phyloP scores from a whole-genome alignment of 1,284 basidiomycete species.

The Papiliotrema nemorosa region DNA sequence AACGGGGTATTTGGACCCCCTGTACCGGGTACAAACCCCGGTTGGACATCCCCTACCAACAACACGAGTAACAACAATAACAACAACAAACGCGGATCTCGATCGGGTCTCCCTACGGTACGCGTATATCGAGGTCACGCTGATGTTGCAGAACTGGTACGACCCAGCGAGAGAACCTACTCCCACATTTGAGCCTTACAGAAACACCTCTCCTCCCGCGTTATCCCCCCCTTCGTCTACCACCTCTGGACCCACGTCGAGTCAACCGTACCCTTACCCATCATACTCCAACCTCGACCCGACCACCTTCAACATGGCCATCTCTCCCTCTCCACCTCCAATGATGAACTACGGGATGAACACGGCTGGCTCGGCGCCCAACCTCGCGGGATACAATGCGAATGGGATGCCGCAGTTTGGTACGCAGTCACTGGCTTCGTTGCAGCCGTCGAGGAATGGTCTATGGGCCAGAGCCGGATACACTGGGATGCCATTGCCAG shows the following conservation, averaged over 20 bases:
- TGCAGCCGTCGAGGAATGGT: conserved; percentile 22
- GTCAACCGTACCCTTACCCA: conserved; percentile 21
- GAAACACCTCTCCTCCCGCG: conserved; percentile 34
- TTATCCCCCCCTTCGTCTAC: conserved; percentile 42
- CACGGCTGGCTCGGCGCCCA: conserved; percentile 17
- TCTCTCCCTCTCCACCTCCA: conserved; percentile 38
- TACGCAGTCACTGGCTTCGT: conserved; percentile 22
- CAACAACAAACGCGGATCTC: conserved; percentile 34
- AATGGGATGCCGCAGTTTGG: conserved; percentile 27
- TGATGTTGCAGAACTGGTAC: conserved; percentile 37
- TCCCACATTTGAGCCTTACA: conserved; percentile 32
- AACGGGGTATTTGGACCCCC: conserved; percentile 45
- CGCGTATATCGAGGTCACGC: background rate
- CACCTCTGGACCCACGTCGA: conserved; percentile 31
- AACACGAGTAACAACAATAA: too few relatives aligned
- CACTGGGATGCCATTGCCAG: conserved; percentile 18
- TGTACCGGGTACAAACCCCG: conserved; percentile 12
- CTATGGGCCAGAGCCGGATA: conserved; percentile 5
- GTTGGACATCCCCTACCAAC: conserved; percentile 28
- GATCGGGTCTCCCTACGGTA: conserved; percentile 35
- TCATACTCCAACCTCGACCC: conserved; percentile 12
- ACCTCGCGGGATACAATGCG: conserved; percentile 20
- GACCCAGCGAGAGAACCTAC: conserved; percentile 28
- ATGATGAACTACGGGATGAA: conserved; percentile 1
- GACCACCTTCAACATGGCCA: conserved; percentile 25